phyloP scores from a whole-genome alignment of 116 monocot species.

The Trichopus zeylanicus region DNA sequence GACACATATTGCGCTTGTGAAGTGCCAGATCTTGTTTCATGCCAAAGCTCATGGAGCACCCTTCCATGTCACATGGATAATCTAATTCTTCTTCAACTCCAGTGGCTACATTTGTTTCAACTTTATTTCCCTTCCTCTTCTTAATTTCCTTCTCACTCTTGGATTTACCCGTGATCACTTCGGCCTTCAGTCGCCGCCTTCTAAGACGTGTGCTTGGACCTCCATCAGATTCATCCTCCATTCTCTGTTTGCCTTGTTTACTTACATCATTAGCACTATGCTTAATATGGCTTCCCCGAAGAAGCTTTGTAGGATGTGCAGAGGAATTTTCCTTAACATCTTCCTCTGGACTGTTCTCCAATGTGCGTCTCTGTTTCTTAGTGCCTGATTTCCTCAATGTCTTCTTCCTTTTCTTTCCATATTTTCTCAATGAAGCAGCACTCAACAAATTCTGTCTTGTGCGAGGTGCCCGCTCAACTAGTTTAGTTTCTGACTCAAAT shows the following conservation, averaged over 20 bases:
- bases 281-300: constrained; percentile 14
- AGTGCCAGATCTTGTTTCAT: constrained; percentile 59
- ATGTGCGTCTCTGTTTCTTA: constrained; percentile 17
- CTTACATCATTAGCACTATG: neutral
- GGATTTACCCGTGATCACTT: constrained; percentile 13
- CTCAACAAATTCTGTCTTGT: constrained; percentile 12
- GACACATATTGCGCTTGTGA: constrained; percentile 93
- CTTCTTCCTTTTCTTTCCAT: constrained; percentile 44
- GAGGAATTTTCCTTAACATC: constrained; percentile 14
- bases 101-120: neutral
- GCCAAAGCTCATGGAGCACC: constrained; percentile 76
- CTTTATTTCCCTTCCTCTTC: constrained; percentile 35
- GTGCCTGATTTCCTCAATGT: constrained; percentile 16
- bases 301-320: constrained; percentile 15
- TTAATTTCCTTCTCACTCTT: constrained; percentile 16
- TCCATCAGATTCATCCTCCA: constrained; percentile 33
- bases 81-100: constrained; percentile 28
- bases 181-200: constrained; percentile 16
- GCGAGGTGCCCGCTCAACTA: neutral
- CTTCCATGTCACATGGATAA: constrained; percentile 63
- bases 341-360: neutral
- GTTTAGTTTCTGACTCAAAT: constrained; percentile 11
- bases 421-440: constrained; percentile 12
- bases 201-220: constrained; percentile 32
- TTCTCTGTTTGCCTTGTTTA: constrained; percentile 2